phyloP scores from a whole-genome alignment of 2,329 filamentous ascomycete genomes.

The Xylariaceae sp. region DNA sequence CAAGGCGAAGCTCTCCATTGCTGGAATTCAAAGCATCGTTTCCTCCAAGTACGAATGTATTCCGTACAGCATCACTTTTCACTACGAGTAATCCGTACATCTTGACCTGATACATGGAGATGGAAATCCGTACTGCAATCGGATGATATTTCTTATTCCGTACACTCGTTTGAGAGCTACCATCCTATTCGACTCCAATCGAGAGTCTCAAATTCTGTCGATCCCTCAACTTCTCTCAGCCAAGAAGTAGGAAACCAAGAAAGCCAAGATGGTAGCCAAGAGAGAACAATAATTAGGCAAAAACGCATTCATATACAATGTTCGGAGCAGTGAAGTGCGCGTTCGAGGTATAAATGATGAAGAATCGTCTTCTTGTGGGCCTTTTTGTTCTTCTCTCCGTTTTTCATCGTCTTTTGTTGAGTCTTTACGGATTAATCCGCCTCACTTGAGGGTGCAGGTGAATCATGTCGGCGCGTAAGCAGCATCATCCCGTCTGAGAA shows the following conservation, averaged over 20 bases:
- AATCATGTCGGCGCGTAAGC: neutral
- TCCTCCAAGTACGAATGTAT: no score
- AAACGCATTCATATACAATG: neutral
- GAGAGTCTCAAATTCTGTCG: no score
- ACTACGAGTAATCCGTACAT: no score
- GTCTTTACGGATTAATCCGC: neutral
- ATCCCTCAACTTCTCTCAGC: neutral
- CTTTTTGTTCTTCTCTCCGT: neutral
- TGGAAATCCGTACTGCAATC: neutral
- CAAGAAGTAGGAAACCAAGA: neutral
- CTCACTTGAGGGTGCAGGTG: neutral
- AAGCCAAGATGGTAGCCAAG: neutral
- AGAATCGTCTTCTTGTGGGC: neutral
- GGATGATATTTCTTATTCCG: neutral
- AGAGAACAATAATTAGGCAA: neutral
- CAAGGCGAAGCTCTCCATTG: no score
- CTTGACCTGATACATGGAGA: neutral
- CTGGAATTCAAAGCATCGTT: no score
- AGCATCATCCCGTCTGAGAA: neutral
- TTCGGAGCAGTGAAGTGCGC: neutral
- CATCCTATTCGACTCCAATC: no score
- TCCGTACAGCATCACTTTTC: no score
- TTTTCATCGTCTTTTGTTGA: neutral
- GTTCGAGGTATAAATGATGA: neutral
- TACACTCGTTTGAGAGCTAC: no score